These are phyloP conservation scores for Fomitopsis pulvina DNA, from an alignment of 768 basidiomycete species.

Conservation along the genomic window DNA sequence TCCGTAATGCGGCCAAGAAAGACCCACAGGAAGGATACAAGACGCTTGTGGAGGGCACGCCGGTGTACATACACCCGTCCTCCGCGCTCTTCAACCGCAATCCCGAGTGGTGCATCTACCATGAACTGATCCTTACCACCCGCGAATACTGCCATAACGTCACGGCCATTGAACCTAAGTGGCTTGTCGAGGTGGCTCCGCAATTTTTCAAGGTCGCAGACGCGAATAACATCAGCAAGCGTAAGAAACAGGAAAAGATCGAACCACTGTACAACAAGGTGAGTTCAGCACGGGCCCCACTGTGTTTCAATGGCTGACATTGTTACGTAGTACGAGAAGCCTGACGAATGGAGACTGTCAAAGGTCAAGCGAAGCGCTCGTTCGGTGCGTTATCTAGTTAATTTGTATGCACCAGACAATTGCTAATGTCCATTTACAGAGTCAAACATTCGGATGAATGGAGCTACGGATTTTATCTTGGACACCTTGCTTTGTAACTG, in stretches of 20 bases:
- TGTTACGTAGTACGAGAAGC: constrained; percentile 63
- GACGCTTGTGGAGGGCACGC: constrained; percentile 95
- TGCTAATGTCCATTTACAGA: constrained; percentile 27
- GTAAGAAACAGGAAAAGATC: constrained; percentile 95
- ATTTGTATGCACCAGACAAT: background rate
- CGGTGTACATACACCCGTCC: constrained; percentile 97
- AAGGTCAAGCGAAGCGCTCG: constrained; percentile 89
- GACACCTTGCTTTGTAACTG: background rate
- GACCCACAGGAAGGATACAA: constrained; percentile 98
- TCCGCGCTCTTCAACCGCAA: constrained; percentile 95
- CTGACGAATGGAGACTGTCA: constrained; percentile 91
- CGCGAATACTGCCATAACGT: constrained; percentile 92
- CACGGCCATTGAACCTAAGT: constrained; percentile 94
- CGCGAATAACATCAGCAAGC: constrained; percentile 94
- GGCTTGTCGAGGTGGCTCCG: constrained; percentile 96
- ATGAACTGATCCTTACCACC: constrained; percentile 95
- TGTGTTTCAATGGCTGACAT: constrained; percentile 1
- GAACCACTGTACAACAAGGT: constrained; percentile 91
- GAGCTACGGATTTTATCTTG: background rate
- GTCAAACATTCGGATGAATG: constrained; percentile 83
- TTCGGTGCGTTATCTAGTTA: constrained; percentile 32
- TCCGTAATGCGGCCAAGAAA: constrained; percentile 98
- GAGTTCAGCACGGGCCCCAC: constrained; percentile 5
- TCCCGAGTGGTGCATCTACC: constrained; percentile 95
- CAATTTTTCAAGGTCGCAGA: constrained; percentile 99